Conservation (phyloP, 495 filamentous ascomycete species). For the Aspergillus panamensis region DNA sequence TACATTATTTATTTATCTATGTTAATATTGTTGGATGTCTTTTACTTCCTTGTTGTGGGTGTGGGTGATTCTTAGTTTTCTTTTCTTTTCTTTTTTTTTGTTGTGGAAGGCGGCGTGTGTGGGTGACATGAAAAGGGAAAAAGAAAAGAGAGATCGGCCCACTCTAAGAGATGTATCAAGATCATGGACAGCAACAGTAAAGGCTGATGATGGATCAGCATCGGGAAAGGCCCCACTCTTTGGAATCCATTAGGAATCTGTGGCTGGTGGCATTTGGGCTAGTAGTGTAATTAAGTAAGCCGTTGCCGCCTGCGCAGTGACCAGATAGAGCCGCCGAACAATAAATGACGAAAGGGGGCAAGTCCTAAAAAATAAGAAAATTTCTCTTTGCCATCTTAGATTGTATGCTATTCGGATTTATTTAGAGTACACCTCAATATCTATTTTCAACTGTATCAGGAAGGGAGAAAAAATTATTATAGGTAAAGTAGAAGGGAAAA, state of each 20-base stretch:
- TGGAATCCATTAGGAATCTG: slow-evolving; percentile 23
- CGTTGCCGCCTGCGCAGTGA: slow-evolving; percentile 8
- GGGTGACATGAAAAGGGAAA: slow-evolving; percentile 11
- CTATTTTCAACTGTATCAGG: not conserved
- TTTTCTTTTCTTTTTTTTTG: not conserved
- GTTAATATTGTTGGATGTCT: not conserved
- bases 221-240: slow-evolving; percentile 24
- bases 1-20: not conserved
- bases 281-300: slow-evolving; percentile 16
- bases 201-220: slow-evolving; percentile 26
- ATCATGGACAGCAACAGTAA: slow-evolving; percentile 24
- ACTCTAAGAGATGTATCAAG: slow-evolving; percentile 30
- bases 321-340: slow-evolving; percentile 3
- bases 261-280: slow-evolving; percentile 19
- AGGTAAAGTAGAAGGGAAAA: slow-evolving; percentile 4
- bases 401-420: not conserved
- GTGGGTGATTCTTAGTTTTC: not conserved
- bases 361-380: slow-evolving; percentile 2
- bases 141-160: slow-evolving; percentile 21
- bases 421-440: not conserved
- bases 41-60: not conserved
- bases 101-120: slow-evolving; percentile 8
- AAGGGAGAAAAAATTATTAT: slow-evolving; percentile 3
- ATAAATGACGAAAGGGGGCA: slow-evolving; percentile 39
- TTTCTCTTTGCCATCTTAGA: not conserved